Evolutionary conservation across 2,329 filamentous ascomycete species (phyloP), one percentile per base, ranked within the genome.

Genomic region (Exophiala sideris): DNA sequence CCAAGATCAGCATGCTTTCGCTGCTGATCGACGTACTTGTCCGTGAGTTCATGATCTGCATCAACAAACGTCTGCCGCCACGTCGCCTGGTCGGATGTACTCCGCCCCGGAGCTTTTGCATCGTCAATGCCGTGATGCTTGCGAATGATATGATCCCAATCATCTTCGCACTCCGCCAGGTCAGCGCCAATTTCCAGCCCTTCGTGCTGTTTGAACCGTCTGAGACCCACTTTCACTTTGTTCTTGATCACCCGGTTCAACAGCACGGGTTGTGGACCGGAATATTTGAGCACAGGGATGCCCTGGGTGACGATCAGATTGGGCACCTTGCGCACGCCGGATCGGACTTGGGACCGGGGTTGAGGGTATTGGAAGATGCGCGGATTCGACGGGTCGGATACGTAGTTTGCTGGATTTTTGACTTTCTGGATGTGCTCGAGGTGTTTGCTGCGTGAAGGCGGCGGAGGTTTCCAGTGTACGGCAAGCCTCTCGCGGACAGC

Each of bases 241-340:
- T 59, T 63, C 42, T 66, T 66, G 49, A 76, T 63, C 2, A 72
- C 63, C 3, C 67, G 61, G 44, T 70, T 73, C 20, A 76, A 55
- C 48, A 66, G 68, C 54, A 64, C 66, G 7, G 73, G 72, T 48
- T 74, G 71, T 1, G 73, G 73, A 45, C 76, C 76, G 47, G 73
- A 73, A 47, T 74, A 73, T 45, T 72, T 70, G 44, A 76, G 60
- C 40, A 75, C 70, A 2, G 73, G 73, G 9, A 76, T 52, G 11
- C 58, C 60, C 32, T 71, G 68, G 10, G 73, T 72, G 59, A 67
- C 71, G 36, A 74, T 71, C 10, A 75, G 64, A 5, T 68, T 63
- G 20, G 74, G 74, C 6, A 76, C 63, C 46, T 64, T 67, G 14
- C 74, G 70, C 45, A 64, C 66, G n/a, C 72, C 71, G 5, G 52